These are phyloP conservation scores for Pyrus communis DNA, from an alignment of 306 rosid species.

Conservation along the genomic window DNA sequence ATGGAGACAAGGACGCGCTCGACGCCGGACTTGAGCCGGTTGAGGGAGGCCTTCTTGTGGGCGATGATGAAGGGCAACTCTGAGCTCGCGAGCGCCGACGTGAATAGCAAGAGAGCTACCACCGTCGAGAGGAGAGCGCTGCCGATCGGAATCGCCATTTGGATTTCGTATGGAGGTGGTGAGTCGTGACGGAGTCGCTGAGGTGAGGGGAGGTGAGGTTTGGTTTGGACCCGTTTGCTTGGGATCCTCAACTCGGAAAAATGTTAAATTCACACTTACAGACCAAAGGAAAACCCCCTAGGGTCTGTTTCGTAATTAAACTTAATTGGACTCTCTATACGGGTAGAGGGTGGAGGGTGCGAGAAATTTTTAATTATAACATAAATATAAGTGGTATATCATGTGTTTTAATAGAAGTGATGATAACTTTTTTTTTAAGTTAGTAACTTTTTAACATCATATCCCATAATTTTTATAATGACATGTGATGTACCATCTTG, in stretches of 20 bases:
- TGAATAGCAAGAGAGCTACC: slow-evolving; percentile 34
- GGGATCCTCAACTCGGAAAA: neutral
- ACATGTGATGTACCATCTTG: too few species aligned
- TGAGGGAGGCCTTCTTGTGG: slow-evolving; percentile 93
- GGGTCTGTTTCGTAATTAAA: neutral
- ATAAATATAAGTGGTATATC: too few species aligned
- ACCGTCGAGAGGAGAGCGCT: slow-evolving; percentile 26
- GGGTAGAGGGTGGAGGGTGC: too few species aligned
- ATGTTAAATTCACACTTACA: neutral
- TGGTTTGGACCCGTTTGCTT: neutral
- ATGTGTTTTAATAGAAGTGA: too few species aligned
- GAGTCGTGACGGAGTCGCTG: neutral
- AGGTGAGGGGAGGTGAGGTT: neutral
- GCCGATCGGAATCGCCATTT: slow-evolving; percentile 53
- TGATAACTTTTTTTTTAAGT: too few species aligned
- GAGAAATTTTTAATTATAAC: too few species aligned
- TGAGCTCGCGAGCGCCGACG: slow-evolving; percentile 46
- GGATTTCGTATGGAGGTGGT: neutral
- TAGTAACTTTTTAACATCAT: too few species aligned
- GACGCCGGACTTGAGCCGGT: slow-evolving; percentile 77
- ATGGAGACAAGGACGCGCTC: slow-evolving; percentile 83
- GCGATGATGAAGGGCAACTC: slow-evolving; percentile 86
- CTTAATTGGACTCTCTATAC: neutral
- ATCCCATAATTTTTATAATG: too few species aligned
- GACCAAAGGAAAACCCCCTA: neutral